phyloP scores from a whole-genome alignment of 768 basidiomycete species.

The Dentipellis sp. region DNA sequence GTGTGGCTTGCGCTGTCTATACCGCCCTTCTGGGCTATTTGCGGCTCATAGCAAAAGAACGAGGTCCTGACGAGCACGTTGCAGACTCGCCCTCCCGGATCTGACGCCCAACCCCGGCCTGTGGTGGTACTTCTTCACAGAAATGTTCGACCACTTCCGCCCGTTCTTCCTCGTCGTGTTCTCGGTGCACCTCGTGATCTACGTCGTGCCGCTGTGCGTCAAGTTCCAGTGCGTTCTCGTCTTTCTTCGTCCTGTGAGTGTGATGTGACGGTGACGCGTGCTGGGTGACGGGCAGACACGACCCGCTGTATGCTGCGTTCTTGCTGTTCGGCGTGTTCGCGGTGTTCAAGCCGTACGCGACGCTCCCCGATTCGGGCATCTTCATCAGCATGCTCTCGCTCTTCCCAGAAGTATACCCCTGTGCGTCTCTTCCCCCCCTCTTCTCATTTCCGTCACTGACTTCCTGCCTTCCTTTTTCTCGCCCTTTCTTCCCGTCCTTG shows the following conservation, averaged over 20 bases:
- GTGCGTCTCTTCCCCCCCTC: slow-evolving; percentile 37
- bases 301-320: slow-evolving; percentile 74
- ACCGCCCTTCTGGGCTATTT: not conserved
- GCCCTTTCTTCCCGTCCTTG: not conserved
- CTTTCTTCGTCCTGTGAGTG: not conserved
- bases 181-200: slow-evolving; percentile 80
- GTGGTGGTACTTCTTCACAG: slow-evolving; percentile 99
- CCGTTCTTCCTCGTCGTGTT: slow-evolving; percentile 94
- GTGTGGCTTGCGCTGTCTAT: slow-evolving; percentile 15
- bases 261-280: not conserved
- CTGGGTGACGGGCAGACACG: slow-evolving; percentile 46
- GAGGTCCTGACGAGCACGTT: not conserved
- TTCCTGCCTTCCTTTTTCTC: no score
- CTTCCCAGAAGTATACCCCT: slow-evolving; percentile 77
- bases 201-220: slow-evolving; percentile 75
- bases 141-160: slow-evolving; percentile 98
- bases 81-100: slow-evolving; percentile 75
- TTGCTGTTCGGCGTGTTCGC: slow-evolving; percentile 69
- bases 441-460: not conserved
- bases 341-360: slow-evolving; percentile 88
- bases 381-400: slow-evolving; percentile 74
- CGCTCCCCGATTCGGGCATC: slow-evolving; percentile 80
- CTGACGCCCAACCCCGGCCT: slow-evolving; percentile 90
- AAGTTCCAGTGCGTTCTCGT: slow-evolving; percentile 66
- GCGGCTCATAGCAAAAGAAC: not conserved